These are phyloP conservation scores for Ophiocordyceps robertsii DNA, from an alignment of 2,329 filamentous ascomycete genomes.

Conservation along the genomic window DNA sequence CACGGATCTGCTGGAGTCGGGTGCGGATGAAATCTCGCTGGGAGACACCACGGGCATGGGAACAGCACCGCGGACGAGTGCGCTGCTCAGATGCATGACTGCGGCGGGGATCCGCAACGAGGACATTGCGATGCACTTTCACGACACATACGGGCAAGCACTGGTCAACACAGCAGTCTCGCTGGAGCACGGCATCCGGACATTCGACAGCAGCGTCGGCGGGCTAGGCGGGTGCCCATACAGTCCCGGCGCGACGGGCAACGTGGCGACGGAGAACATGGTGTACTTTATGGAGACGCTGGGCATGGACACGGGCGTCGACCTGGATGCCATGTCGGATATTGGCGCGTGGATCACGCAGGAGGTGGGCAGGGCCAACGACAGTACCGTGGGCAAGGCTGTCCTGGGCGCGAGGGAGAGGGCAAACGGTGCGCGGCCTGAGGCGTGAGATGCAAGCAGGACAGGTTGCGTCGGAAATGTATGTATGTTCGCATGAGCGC, in stretches of 20 bases:
- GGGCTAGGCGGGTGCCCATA: slow-evolving; percentile 79
- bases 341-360: slow-evolving; percentile 61
- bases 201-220: slow-evolving; percentile 68
- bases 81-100: slow-evolving; percentile 49
- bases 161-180: slow-evolving; percentile 70
- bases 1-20: slow-evolving; percentile 62
- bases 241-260: slow-evolving; percentile 73
- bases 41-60: slow-evolving; percentile 89
- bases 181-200: slow-evolving; percentile 63
- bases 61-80: slow-evolving; percentile 56
- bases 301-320: slow-evolving; percentile 61
- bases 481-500: no score
- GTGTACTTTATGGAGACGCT: slow-evolving; percentile 65
- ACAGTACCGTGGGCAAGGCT: slow-evolving; percentile 55
- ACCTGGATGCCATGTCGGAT: slow-evolving; percentile 51
- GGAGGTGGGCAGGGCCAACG: slow-evolving; percentile 48
- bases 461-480: no score
- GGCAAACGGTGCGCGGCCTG: background rate
- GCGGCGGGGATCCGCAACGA: slow-evolving; percentile 55
- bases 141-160: slow-evolving; percentile 79
- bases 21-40: slow-evolving; percentile 80
- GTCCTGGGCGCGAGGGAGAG: slow-evolving; percentile 36
- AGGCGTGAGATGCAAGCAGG: no score
- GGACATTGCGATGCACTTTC: slow-evolving; percentile 72
- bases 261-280: slow-evolving; percentile 74